Base-by-base conservation (phyloP, 1,139 yeast species). In the Pneumocystis wakefieldiae region DNA sequence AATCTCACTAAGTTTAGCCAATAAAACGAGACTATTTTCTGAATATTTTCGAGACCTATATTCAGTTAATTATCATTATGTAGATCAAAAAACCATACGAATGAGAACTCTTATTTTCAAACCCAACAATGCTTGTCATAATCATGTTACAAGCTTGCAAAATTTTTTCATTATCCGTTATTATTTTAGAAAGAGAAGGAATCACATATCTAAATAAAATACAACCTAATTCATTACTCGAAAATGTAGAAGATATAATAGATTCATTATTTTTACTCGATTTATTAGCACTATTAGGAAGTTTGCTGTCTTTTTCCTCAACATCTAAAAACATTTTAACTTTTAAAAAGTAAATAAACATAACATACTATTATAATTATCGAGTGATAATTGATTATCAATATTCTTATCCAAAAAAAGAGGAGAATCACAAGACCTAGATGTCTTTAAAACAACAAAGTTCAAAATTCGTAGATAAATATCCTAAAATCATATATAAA, bases 1-100 rank as follows among this genome's bases (percentile, higher is more conserved):
- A 42, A 68, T 37, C 35, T 65, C 48, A 41, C 67, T 39, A 5
- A 66, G 60, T 15, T 48, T 48, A 48, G 32, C 29, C n/a, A 48
- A 24, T 48, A 48, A 24, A 48, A 48, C 19, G 17, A 48, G 55
- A 48, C 10, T 24, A 24, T 48, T 32, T 48, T 48, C 55, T 8
- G 55, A 48, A 24, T 48, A 48, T 7, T 24, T 48, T 24, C 55
- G 55, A 48, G 55, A 15, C 28, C 55, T 48, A 48, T 48, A 39
- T 48, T 12, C 29, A 48, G 14, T 48, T 12, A 48, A 24, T 24
- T 24, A 19, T 24, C 32, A 48, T 24, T n/a, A 24, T 48, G 24
- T 48, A 24, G 24, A 24, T 2, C 24, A 19, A 48, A 24, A 24
- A 24, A 48, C 4, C 15, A 41, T 41, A 48, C 55, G 17, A 24